These are phyloP conservation scores for Leishmania tropica DNA, from an alignment of 208 protist genomes.

Conservation along the genomic window DNA sequence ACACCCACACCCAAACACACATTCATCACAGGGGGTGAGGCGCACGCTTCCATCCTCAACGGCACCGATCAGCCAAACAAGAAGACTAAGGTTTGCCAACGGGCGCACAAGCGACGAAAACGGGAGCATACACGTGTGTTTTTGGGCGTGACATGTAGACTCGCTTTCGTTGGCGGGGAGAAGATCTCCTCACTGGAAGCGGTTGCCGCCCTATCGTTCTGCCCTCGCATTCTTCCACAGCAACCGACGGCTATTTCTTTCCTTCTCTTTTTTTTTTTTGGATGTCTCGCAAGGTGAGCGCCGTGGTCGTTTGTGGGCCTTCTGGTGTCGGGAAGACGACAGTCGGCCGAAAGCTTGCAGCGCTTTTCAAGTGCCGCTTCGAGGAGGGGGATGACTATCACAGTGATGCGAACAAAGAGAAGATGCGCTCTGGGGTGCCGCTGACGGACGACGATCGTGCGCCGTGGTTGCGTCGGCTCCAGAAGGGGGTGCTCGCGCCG, in stretches of 20 bases:
- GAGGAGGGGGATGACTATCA: constrained; percentile 81
- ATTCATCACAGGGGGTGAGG: neutral
- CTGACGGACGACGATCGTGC: constrained; percentile 74
- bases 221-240: neutral
- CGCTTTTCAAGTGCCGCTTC: constrained; percentile 46
- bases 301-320: constrained; percentile 72
- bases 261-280: neutral
- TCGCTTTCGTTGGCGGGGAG: neutral
- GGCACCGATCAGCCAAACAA: neutral
- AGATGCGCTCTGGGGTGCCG: constrained; percentile 71
- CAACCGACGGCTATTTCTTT: neutral
- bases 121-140: neutral
- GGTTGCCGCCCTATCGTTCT: neutral
- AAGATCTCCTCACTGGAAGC: neutral
- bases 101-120: neutral
- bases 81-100: neutral
- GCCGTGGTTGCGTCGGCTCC: constrained; percentile 69
- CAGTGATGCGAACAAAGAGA: constrained; percentile 47
- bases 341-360: constrained; percentile 52
- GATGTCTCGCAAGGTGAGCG: constrained; percentile 25
- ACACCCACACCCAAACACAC: neutral
- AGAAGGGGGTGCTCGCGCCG: constrained; percentile 38
- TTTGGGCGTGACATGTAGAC: neutral
- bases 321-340: constrained; percentile 84
- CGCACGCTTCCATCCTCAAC: neutral